phyloP scores from a whole-genome alignment of 2,329 filamentous ascomycete species.

The Aspergillus sp. region DNA sequence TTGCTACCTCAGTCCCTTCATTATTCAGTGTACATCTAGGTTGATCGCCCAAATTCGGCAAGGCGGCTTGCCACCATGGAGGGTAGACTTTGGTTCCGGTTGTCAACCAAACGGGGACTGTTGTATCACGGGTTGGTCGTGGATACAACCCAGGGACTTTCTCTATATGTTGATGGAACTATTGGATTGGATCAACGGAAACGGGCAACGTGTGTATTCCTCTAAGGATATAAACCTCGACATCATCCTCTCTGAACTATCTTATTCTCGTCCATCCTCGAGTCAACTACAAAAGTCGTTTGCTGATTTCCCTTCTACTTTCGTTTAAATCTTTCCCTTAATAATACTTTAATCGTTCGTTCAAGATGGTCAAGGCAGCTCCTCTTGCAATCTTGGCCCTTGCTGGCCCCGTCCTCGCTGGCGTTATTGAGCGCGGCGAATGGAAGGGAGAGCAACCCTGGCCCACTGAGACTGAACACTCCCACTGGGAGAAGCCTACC shows the following conservation, averaged over 20 bases:
- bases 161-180: not conserved
- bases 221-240: not conserved
- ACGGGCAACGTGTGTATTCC: not conserved
- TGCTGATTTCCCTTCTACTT: not conserved
- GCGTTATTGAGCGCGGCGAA: slow-evolving; percentile 22
- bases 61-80: slow-evolving; percentile 1
- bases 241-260: not conserved
- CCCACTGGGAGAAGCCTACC: slow-evolving; percentile 1
- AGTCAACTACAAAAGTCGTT: slow-evolving; percentile 13
- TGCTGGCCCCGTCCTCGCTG: slow-evolving; percentile 28
- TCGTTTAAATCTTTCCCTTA: not conserved
- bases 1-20: slow-evolving; percentile 11
- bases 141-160: not conserved
- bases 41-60: slow-evolving; percentile 12
- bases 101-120: not conserved
- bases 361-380: slow-evolving; percentile 29
- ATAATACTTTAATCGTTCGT: slow-evolving; percentile 5
- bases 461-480: not conserved
- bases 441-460: slow-evolving; percentile 3
- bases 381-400: slow-evolving; percentile 26
- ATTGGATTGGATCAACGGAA: not conserved
- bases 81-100: not conserved
- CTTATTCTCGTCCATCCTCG: slow-evolving; percentile 4
- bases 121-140: not conserved
- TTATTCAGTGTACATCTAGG: slow-evolving; percentile 10